phyloP scores from a whole-genome alignment of 345 rosid species.

The Lumnitzera racemosa region DNA sequence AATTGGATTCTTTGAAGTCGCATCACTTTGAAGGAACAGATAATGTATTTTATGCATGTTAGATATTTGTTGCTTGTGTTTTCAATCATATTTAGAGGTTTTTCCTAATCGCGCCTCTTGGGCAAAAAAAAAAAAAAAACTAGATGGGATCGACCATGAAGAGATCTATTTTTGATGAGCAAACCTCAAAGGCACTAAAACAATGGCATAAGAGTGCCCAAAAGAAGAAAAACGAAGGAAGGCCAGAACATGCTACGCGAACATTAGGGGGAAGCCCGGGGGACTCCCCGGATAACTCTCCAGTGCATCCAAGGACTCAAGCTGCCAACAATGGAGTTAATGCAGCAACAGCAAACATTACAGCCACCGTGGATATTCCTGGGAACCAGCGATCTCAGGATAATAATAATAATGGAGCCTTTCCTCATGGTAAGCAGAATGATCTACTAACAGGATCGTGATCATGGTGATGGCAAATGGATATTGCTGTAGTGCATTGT shows the following conservation, averaged over 20 bases:
- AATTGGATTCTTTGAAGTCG: no score
- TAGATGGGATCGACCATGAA: conserved; percentile 99
- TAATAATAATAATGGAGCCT: no score
- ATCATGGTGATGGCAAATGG: no score
- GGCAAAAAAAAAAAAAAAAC: conserved; percentile 3
- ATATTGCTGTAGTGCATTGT: no score
- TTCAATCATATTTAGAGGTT: background rate
- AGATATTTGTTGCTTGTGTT: background rate
- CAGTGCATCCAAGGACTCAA: conserved; percentile 3
- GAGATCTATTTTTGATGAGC: conserved; percentile 80
- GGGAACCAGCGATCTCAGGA: conserved; percentile 12
- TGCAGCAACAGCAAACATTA: conserved; percentile 33
- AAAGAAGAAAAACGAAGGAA: conserved; percentile 38
- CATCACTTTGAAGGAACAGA: no score
- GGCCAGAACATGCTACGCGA: conserved; percentile 10
- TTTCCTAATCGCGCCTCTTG: background rate
- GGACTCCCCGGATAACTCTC: conserved; percentile 17
- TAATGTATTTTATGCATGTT: no score
- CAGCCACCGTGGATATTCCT: conserved; percentile 37
- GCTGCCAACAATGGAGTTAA: background rate
- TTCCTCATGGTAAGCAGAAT: no score
- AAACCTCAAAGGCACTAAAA: conserved; percentile 75
- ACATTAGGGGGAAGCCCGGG: conserved; percentile 23
- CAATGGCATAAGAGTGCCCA: conserved; percentile 73
- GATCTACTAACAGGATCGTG: no score